Evolutionary conservation across 2,329 filamentous ascomycete species (phyloP), one percentile per base, ranked within the genome.

Genomic region (Polytolypa hystricis): DNA sequence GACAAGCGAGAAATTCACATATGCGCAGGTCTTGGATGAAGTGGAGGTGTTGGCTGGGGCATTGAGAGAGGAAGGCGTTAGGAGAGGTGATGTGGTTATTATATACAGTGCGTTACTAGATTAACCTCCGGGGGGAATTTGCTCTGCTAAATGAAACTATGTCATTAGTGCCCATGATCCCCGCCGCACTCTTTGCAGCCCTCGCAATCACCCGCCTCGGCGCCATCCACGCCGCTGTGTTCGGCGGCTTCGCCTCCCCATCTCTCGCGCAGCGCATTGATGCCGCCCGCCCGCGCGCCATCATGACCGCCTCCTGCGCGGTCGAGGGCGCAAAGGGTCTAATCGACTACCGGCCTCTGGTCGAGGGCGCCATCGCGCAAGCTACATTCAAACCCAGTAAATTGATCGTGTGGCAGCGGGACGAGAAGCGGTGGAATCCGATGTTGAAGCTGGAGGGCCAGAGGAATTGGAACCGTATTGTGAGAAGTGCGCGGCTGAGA

Each of bases 261-360:
- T 83, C 86, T 3, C 69, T 95, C 30, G 84, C 86, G 1, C 87
- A 95, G 61, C 74, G 87, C 17, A 93, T 96, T 46, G 85, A 93
- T 34, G 81, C 83, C 0, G 84, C 81, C 5, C 72, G 72, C 21
- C 84, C 87, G 5, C 73, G 74, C 6, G 77, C 73, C 7, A 76
- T 95, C 33, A 73, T 95, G 55, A 94, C 87, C 0, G 86, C 87
- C 0, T 93, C 84, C 6, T 95, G 87, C 58, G 87, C 87, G 21
- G 87, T 95, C 38, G 87, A 95, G 49, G 87, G 86, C 3, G 69
- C 69, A 35, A 93, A 93, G 58, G 80, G 81, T 1, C 79, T 85
- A 1, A 70, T 84, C 41, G 64, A 74, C n/a, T 95, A 95, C 58
- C 71, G 76, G 45, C 74, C 77, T 0, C 74, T 93, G 47, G 77